A percentile compares a stretch with the other conserved stretches of the same genome.
Conservation (phyloP, 306 rosid genomes). For the Cicer pinnatifidum region DNA sequence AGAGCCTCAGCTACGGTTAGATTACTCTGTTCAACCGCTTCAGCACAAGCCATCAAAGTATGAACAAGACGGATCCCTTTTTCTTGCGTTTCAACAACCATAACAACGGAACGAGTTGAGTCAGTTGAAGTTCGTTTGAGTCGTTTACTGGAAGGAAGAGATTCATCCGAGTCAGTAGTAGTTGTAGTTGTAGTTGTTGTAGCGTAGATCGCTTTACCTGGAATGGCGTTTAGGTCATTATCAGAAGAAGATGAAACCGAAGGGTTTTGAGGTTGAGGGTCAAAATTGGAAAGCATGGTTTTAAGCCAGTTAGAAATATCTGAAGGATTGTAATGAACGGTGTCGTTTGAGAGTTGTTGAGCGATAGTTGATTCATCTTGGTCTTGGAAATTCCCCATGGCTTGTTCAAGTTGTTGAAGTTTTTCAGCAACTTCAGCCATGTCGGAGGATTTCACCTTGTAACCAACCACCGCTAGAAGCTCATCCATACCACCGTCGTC, state of each 20-base stretch:
- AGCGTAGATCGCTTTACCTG: constrained; percentile 64
- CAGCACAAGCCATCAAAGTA: constrained; percentile 80
- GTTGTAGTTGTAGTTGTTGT: neutral
- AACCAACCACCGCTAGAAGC: constrained; percentile 82
- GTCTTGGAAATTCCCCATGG: constrained; percentile 57
- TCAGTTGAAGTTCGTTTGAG: constrained; percentile 49
- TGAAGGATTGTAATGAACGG: constrained; percentile 79
- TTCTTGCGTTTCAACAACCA: constrained; percentile 75
- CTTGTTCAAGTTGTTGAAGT: constrained; percentile 77
- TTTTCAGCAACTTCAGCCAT: constrained; percentile 91
- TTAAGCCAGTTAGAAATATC: constrained; percentile 79
- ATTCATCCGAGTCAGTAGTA: neutral
- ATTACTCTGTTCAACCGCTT: constrained; percentile 72
- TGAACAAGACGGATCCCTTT: constrained; percentile 88
- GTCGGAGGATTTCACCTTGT: constrained; percentile 76
- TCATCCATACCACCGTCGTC: constrained; percentile 82
- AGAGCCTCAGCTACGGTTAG: constrained; percentile 67
- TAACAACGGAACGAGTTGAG: constrained; percentile 57
- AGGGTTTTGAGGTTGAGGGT: constrained; percentile 17
- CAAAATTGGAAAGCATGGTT: constrained; percentile 66
- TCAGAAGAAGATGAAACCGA: constrained; percentile 53
- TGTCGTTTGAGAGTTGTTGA: constrained; percentile 58
- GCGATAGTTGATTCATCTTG: constrained; percentile 53
- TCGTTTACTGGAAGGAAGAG: constrained; percentile 11
- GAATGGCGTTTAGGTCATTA: constrained; percentile 79